phyloP scores from a whole-genome alignment of 2,329 filamentous ascomycete species.

The Monilinia fructigena region DNA sequence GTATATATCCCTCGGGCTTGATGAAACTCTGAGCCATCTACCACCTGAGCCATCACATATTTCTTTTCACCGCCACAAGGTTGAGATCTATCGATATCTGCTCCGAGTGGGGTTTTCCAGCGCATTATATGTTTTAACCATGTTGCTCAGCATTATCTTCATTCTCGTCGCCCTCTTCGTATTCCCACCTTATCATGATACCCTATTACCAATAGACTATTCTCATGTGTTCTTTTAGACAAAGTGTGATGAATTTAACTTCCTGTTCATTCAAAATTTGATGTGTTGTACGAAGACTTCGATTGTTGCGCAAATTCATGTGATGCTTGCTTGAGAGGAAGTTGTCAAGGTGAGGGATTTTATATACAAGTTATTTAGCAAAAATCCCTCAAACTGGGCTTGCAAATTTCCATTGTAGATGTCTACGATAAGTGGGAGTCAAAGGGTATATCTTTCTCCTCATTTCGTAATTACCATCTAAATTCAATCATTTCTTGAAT shows the following conservation, averaged over 20 bases:
- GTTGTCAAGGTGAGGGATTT: constrained; percentile 16
- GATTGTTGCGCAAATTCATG: constrained; percentile 5
- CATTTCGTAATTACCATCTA: background rate
- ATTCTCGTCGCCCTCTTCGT: constrained; percentile 18
- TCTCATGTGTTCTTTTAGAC: background rate
- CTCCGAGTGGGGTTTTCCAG: background rate
- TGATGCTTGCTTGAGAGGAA: background rate
- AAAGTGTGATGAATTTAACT: background rate
- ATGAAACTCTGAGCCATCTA: background rate
- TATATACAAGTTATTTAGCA: constrained; percentile 1
- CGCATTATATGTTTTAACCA: background rate
- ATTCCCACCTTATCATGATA: constrained; percentile 10
- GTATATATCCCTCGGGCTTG: background rate
- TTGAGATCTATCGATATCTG: background rate
- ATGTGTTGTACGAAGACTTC: background rate
- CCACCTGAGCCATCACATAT: background rate
- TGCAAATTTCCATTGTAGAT: background rate
- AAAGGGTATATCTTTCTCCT: constrained; percentile 17
- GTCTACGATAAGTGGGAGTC: background rate
- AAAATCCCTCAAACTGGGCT: constrained; percentile 19
- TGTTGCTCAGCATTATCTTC: constrained; percentile 21
- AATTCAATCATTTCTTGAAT: background rate
- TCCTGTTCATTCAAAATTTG: background rate
- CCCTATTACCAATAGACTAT: background rate
- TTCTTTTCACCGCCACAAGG: background rate